These are phyloP conservation scores for Penicillium oxalicum DNA, from an alignment of 2,329 filamentous ascomycete genomes.

Conservation along the genomic window DNA sequence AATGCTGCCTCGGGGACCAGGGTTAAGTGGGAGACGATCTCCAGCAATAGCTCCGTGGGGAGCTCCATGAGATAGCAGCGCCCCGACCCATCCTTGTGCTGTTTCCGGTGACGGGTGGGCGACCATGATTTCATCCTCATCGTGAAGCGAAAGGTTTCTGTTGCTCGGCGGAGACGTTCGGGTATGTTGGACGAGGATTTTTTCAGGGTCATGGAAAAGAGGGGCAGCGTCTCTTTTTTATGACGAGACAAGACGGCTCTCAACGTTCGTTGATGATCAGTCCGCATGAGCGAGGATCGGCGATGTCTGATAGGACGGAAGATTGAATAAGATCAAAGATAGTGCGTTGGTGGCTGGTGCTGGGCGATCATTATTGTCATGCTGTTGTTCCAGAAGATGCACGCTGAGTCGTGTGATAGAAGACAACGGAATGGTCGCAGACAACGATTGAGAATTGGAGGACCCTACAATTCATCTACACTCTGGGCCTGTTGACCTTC, in stretches of 20 bases:
- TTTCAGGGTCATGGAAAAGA: constrained; percentile 15
- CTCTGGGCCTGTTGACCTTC: constrained; percentile 23
- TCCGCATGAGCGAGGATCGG: constrained; percentile 10
- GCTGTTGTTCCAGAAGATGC: constrained; percentile 6
- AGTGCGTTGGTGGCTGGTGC: constrained; percentile 10
- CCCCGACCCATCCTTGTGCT: constrained; percentile 11
- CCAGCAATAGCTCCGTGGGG: constrained; percentile 34
- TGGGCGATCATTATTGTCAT: constrained; percentile 23
- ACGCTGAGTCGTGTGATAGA: constrained; percentile 23
- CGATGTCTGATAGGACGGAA: background rate
- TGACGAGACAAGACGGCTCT: constrained; percentile 5
- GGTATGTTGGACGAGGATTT: constrained; percentile 20
- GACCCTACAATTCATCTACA: too few species aligned
- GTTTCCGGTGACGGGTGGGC: constrained; percentile 13
- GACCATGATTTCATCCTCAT: constrained; percentile 27
- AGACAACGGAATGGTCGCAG: background rate
- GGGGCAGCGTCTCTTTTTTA: constrained; percentile 7
- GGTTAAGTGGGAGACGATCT: constrained; percentile 33
- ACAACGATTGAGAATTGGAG: too few species aligned
- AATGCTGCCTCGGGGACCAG: constrained; percentile 32
- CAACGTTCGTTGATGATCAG: constrained; percentile 7
- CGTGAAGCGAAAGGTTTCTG: constrained; percentile 25
- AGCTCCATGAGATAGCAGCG: constrained; percentile 33
- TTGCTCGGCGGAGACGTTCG: constrained; percentile 26
- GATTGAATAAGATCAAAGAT: constrained; percentile 9